Conservation (phyloP, 257 asterid species). For the Nicotiana tomentosiformis region DNA sequence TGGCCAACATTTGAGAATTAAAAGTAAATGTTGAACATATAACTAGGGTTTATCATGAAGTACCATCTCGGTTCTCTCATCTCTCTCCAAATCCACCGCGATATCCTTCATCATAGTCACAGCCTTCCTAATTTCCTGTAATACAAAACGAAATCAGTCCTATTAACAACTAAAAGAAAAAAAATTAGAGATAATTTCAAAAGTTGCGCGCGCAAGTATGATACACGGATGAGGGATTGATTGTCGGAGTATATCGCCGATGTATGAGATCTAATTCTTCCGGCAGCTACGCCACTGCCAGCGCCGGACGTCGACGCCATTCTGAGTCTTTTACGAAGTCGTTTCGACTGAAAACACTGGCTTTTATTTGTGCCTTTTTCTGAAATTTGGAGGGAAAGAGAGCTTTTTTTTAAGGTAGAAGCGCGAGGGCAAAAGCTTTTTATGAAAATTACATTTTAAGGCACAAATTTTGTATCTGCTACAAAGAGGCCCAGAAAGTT, state of each 20-base stretch:
- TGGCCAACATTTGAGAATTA: not conserved
- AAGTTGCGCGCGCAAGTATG: slow-evolving; percentile 10
- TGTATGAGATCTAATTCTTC: slow-evolving; percentile 55
- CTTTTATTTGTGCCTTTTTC: not conserved
- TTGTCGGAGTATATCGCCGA: slow-evolving; percentile 50
- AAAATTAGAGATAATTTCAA: not conserved
- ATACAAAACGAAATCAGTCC: not conserved
- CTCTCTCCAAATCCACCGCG: slow-evolving; percentile 71
- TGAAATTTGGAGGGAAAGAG: slow-evolving; percentile 14
- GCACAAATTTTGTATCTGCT: not conserved
- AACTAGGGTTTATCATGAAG: slow-evolving; percentile 31
- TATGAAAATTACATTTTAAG: not conserved
- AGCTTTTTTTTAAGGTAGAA: not conserved
- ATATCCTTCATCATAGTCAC: slow-evolving; percentile 54
- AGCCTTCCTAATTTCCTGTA: slow-evolving; percentile 75
- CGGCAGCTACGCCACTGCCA: slow-evolving; percentile 37
- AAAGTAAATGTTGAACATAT: not conserved
- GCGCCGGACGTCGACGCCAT: slow-evolving; percentile 90
- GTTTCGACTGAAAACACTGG: not conserved
- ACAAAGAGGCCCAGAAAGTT: not conserved
- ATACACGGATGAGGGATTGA: slow-evolving; percentile 57
- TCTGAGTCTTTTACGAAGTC: not conserved
- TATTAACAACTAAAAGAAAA: not conserved
- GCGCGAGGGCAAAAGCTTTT: not conserved
- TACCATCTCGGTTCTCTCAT: slow-evolving; percentile 58